phyloP scores from a whole-genome alignment of 345 rosid genomes.

The Erucastrum elatum region DNA sequence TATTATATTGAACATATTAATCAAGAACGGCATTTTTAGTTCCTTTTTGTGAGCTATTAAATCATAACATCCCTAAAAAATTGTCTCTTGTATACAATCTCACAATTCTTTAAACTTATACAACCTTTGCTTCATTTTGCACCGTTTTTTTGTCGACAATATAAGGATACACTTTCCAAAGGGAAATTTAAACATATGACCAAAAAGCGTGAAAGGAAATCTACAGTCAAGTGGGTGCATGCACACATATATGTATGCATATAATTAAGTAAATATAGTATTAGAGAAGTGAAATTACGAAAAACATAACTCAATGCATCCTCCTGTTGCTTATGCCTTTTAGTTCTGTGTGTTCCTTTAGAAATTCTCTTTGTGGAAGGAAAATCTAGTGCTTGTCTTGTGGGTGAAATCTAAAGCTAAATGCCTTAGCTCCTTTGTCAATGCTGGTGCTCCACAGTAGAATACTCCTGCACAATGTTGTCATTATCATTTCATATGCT shows the following conservation, averaged over 20 bases:
- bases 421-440: slow-evolving; percentile 65
- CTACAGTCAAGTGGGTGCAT: slow-evolving; percentile 30
- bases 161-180: slow-evolving; percentile 13
- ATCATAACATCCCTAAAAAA: no score
- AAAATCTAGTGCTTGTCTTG: slow-evolving; percentile 71
- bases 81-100: no score
- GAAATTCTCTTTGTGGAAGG: slow-evolving; percentile 78
- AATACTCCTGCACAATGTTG: slow-evolving; percentile 62
- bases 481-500: background rate
- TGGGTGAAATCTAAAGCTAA: slow-evolving; percentile 73
- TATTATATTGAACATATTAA: no score
- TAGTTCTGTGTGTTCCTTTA: slow-evolving; percentile 29
- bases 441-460: slow-evolving; percentile 72
- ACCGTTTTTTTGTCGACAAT: slow-evolving; percentile 2
- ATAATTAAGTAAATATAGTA: background rate
- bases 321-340: background rate
- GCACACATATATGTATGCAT: slow-evolving; percentile 4
- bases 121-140: slow-evolving; percentile 14
- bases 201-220: slow-evolving; percentile 18
- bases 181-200: slow-evolving; percentile 1
- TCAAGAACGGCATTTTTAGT: no score
- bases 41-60: no score
- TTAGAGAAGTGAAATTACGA: slow-evolving; percentile 24
- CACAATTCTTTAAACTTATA: background rate
- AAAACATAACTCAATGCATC: slow-evolving; percentile 21